Evolutionary conservation across 192 early-diverging fungal species (phyloP).

Genomic region (Endogone sp.): DNA sequence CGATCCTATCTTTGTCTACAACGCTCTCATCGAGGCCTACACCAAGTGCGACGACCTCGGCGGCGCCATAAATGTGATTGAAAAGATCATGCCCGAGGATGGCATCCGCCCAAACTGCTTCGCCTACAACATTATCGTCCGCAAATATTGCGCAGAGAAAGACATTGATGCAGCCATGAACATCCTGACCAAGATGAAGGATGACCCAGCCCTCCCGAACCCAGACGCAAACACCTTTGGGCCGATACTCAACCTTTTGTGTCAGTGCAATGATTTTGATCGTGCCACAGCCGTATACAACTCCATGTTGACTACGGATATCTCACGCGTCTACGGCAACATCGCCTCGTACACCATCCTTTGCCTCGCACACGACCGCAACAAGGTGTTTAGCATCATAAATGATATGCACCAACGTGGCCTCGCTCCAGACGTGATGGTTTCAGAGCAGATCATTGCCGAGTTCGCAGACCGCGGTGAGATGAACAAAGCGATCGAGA

Average conservation of each 20-base stretch:
- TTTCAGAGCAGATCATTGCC: conserved; percentile 17
- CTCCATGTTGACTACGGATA: conserved; percentile 19
- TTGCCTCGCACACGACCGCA: conserved; percentile 6
- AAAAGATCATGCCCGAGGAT: conserved; percentile 21
- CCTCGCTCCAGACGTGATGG: conserved; percentile 21
- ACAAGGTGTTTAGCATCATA: conserved; percentile 15
- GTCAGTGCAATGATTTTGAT: conserved; percentile 8
- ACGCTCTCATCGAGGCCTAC: conserved; percentile 31
- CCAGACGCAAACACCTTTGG: conserved; percentile 33
- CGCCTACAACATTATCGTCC: conserved; percentile 31
- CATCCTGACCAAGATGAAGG: conserved; percentile 14
- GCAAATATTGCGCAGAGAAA: conserved; percentile 16
- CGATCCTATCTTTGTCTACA: conserved; percentile 30
- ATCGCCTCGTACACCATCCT: conserved; percentile 26
- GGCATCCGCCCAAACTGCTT: conserved; percentile 19
- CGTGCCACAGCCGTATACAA: conserved; percentile 18
- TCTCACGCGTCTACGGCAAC: conserved; percentile 28
- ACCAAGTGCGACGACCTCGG: conserved; percentile 22
- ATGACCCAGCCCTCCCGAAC: conserved; percentile 12
- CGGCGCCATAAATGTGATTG: conserved; percentile 22
- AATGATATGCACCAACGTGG: conserved; percentile 17
- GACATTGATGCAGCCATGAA: conserved; percentile 15
- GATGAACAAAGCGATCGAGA: conserved; percentile 5
- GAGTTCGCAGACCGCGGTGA: conserved; percentile 3
- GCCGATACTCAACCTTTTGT: conserved; percentile 18